Conservation (phyloP, 2,329 filamentous ascomycete species). For the Colletotrichum salicis region DNA sequence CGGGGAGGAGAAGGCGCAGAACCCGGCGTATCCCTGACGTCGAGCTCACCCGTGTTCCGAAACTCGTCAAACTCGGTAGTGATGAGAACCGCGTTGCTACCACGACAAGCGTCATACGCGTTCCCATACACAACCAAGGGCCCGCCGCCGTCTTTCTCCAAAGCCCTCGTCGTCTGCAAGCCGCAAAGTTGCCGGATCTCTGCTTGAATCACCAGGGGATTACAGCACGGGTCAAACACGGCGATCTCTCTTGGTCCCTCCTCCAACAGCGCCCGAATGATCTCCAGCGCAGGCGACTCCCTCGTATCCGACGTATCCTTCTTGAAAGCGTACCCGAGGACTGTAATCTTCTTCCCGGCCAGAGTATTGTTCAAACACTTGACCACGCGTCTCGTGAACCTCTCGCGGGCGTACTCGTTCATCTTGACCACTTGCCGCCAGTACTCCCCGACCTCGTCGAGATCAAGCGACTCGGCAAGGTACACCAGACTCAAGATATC, state of each 20-base stretch:
- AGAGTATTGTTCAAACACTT: conserved; percentile 75
- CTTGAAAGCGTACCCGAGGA: conserved; percentile 84
- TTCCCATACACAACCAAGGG: conserved; percentile 60
- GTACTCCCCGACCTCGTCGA: conserved; percentile 78
- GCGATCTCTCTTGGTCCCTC: conserved; percentile 73
- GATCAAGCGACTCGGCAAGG: conserved; percentile 74
- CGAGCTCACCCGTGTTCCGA: conserved; percentile 48
- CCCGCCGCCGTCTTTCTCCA: conserved; percentile 49
- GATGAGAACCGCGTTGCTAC: conserved; percentile 62
- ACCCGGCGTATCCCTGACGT: conserved; percentile 16
- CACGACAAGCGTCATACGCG: conserved; percentile 59
- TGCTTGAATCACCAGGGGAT: conserved; percentile 59
- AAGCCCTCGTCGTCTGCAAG: conserved; percentile 36
- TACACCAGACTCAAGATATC: conserved; percentile 81
- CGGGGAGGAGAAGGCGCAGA: background rate
- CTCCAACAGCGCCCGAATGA: conserved; percentile 72
- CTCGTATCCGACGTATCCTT: conserved; percentile 81
- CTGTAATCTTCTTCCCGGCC: conserved; percentile 74
- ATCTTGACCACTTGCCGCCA: conserved; percentile 79
- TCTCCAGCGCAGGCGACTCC: conserved; percentile 74
- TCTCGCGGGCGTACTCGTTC: conserved; percentile 78
- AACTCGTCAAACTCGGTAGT: conserved; percentile 68
- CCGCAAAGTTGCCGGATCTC: conserved; percentile 59
- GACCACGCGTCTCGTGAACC: conserved; percentile 75
- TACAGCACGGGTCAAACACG: conserved; percentile 75